Evolutionary conservation across 2,329 filamentous ascomycete species (phyloP), one percentile per base, ranked within the genome.

Genomic region (Curvularia eragrostidis): DNA sequence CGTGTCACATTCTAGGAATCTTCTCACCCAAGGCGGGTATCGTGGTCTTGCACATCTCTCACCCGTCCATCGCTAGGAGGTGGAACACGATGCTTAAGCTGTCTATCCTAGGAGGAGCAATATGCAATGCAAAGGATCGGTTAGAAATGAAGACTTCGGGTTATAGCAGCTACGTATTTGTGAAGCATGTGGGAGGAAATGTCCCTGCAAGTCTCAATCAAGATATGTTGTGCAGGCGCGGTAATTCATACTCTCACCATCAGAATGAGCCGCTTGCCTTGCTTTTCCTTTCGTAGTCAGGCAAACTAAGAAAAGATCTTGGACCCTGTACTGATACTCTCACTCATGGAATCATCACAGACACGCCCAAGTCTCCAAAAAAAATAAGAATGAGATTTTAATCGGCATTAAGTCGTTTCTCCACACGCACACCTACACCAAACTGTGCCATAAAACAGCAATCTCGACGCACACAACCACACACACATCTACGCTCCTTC

Each of bases 341-440:
- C 38, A 19, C 18, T 39, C 15, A 23, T 19, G 5, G 5, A 21
- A 41, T 21, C 38, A 42, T 18, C 39, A 8, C 21, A 42, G 10
- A 24, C 21, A 24, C 21, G n/a, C n/a, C 6, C 36, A 21, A 32
- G 9, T 21, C 36, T 10, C 18, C 1, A 41, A 26, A 30, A 34
- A 34, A 15, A 18, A 47, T 12, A 36, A 6, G 15, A 36, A 18
- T 36, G 34, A 36, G 6, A 36, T 36, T 36, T 36, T 36, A 34
- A 32, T 34, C 28, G 44, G 44, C 44, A 47, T 47, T 34, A 34
- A 47, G 44, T 47, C 44, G 12, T 47, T 47, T 47, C 44, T 28
- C 18, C 28, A 32, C 43, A 7, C n/a, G 15, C 9, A 47, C 28
- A 47, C n/a, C n/a, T n/a, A n/a, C n/a, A n/a, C n/a, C n/a, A n/a